Conservation (phyloP, 768 basidiomycete genomes). For the Royoungia palumana region DNA sequence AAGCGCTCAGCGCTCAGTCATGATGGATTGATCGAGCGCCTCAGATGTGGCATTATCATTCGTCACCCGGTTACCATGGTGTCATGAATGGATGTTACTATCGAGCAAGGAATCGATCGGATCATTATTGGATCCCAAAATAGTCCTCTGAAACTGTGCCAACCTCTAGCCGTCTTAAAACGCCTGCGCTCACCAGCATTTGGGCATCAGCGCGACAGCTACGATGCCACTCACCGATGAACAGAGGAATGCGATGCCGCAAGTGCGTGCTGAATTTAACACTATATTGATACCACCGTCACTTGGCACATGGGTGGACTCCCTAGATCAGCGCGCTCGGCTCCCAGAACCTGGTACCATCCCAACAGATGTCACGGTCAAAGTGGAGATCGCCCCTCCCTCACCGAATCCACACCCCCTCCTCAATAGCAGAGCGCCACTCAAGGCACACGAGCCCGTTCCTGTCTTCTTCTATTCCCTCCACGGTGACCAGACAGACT, state of each 20-base stretch:
- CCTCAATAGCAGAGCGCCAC: not conserved
- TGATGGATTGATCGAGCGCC: too few species aligned
- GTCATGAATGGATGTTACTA: too few species aligned
- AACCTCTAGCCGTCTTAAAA: too few species aligned
- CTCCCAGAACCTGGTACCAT: not conserved
- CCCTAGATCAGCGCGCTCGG: not conserved
- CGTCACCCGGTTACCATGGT: too few species aligned
- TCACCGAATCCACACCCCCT: not conserved
- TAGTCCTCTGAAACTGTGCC: too few species aligned
- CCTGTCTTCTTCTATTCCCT: constrained; percentile 21
- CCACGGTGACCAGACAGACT: not conserved
- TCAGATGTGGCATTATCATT: too few species aligned
- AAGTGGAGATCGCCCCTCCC: constrained; percentile 10
- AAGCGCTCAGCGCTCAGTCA: too few species aligned
- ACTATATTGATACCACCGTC: too few species aligned
- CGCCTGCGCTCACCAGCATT: too few species aligned
- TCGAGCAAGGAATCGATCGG: too few species aligned
- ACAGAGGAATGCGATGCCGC: not conserved
- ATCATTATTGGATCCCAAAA: too few species aligned
- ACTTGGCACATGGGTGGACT: not conserved
- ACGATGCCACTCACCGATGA: constrained; percentile 2
- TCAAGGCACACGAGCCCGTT: constrained; percentile 16
- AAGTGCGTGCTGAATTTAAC: not conserved
- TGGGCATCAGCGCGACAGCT: not conserved
- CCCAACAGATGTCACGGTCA: not conserved